These are phyloP conservation scores for Fusarium globosum DNA, from an alignment of 2,329 filamentous ascomycete genomes.

Conservation along the genomic window DNA sequence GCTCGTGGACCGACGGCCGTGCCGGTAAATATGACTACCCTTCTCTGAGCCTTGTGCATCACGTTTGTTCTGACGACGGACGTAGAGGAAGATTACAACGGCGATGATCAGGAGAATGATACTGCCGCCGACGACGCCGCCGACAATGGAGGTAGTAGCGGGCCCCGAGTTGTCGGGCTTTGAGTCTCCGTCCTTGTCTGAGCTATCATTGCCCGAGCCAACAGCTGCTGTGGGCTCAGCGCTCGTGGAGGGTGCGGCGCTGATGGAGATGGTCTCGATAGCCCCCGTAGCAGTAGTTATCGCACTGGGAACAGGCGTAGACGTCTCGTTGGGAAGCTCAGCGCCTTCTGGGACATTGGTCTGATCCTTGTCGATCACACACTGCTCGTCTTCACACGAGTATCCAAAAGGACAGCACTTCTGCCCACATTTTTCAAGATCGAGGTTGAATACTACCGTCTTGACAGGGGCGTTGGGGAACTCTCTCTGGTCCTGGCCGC, in stretches of 20 bases:
- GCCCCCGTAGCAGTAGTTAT: constrained; percentile 39
- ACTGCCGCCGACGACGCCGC: constrained; percentile 60
- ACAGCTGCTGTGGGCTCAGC: constrained; percentile 28
- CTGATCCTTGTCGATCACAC: constrained; percentile 65
- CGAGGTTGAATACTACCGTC: constrained; percentile 69
- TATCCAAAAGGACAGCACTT: constrained; percentile 80
- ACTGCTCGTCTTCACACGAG: constrained; percentile 66
- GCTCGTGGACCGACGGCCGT: constrained; percentile 35
- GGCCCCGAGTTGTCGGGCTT: constrained; percentile 42
- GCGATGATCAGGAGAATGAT: constrained; percentile 55
- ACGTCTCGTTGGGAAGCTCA: constrained; percentile 39
- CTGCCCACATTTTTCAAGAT: constrained; percentile 67
- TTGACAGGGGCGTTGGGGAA: constrained; percentile 72
- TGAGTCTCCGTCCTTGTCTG: constrained; percentile 14
- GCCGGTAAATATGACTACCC: constrained; percentile 29
- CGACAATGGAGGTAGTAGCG: constrained; percentile 55
- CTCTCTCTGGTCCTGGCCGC: constrained; percentile 67
- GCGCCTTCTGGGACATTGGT: constrained; percentile 50
- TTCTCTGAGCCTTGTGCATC: constrained; percentile 34
- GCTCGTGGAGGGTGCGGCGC: constrained; percentile 33
- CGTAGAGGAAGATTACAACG: constrained; percentile 55
- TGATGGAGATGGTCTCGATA: constrained; percentile 38
- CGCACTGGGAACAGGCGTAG: constrained; percentile 29
- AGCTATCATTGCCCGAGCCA: constrained; percentile 13
- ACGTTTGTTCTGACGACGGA: constrained; percentile 49